phyloP scores from a whole-genome alignment of 2,329 filamentous ascomycete genomes.

The Pseudogymnoascus sp. region DNA sequence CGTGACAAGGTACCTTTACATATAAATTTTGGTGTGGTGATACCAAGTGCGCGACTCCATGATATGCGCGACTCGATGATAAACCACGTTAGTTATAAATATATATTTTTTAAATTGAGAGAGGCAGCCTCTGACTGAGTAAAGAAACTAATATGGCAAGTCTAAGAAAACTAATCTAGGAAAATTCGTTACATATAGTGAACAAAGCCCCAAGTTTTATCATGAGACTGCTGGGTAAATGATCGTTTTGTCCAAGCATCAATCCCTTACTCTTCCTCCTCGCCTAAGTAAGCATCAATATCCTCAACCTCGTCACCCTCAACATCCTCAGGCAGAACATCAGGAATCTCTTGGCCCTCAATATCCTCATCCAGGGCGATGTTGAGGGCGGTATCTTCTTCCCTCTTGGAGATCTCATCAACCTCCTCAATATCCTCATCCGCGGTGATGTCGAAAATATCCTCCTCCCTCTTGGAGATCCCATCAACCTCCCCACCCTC shows the following conservation, averaged over 20 bases:
- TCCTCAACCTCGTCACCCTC: neutral
- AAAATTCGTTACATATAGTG: neutral
- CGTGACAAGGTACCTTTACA: too few relatives aligned
- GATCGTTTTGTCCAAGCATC: neutral
- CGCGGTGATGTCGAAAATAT: neutral
- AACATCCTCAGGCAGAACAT: neutral
- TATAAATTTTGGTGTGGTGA: too few relatives aligned
- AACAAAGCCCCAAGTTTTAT: neutral
- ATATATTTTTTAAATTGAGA: neutral
- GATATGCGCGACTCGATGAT: too few relatives aligned
- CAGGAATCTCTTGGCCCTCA: neutral
- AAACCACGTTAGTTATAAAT: too few relatives aligned
- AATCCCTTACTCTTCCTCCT: neutral
- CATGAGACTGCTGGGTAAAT: neutral
- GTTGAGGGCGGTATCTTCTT: neutral
- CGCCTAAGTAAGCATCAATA: neutral
- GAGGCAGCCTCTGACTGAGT: neutral
- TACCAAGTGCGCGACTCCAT: too few relatives aligned
- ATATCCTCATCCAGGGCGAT: neutral
- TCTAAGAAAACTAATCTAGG: neutral
- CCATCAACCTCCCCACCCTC: neutral
- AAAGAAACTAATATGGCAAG: neutral
- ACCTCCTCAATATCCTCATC: neutral
- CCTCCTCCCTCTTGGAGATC: neutral
- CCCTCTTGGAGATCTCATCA: neutral